Evolutionary conservation across 1,139 yeast genomes (phyloP).

Genomic region (Suhomyces panamericanus): DNA sequence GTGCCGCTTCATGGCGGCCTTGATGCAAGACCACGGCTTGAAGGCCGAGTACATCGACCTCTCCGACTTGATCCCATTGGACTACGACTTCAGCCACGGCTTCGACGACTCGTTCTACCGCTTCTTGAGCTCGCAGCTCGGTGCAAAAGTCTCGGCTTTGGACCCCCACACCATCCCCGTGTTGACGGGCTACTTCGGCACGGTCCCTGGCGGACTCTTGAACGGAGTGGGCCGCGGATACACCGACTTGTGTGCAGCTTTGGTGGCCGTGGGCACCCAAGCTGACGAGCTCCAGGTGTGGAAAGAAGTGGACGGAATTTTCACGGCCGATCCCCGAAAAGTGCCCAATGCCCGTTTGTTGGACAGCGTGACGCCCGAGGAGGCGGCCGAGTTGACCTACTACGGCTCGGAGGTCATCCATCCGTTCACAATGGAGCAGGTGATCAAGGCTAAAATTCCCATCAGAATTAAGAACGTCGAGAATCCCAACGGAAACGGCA

Average conservation of each 20-base stretch:
- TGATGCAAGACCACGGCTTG: constrained; percentile 79
- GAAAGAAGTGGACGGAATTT: constrained; percentile 98
- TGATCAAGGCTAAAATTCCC: constrained; percentile 91
- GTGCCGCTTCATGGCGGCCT: constrained; percentile 82
- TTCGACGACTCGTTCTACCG: constrained; percentile 71
- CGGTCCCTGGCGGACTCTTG: constrained; percentile 89
- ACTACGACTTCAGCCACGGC: constrained; percentile 52
- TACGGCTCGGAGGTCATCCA: constrained; percentile 98
- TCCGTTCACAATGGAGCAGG: constrained; percentile 99
- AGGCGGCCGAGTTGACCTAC: constrained; percentile 96
- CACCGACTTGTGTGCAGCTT: constrained; percentile 96
- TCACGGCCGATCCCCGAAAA: constrained; percentile 97
- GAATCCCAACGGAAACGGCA: constrained; percentile 88
- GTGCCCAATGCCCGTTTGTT: constrained; percentile 86
- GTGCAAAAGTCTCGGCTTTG: constrained; percentile 49
- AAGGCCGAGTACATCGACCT: constrained; percentile 78
- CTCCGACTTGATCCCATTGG: constrained; percentile 65
- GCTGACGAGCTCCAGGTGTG: constrained; percentile 96
- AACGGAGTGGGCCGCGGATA: constrained; percentile 96
- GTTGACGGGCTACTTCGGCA: constrained; percentile 92
- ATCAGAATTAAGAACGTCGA: constrained; percentile 94
- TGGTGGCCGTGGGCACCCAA: constrained; percentile 85
- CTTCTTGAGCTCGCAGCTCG: constrained; percentile 60
- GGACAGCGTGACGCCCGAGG: constrained; percentile 93
- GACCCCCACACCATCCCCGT: constrained; percentile 71